phyloP scores from a whole-genome alignment of 75 land plant genomes.

The Picea glauca region DNA sequence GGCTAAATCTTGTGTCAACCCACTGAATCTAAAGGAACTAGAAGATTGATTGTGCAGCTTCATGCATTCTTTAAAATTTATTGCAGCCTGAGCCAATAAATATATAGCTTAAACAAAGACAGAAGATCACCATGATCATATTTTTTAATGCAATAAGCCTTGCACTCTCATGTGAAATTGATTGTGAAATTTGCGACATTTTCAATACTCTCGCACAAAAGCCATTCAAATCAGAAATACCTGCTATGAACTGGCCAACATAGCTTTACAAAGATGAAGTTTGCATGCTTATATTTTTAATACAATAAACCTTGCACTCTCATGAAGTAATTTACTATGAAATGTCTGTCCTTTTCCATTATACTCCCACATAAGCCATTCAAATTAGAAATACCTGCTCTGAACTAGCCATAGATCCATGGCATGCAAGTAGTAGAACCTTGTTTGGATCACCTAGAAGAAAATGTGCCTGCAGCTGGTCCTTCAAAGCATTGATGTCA shows the following conservation, averaged over 20 bases:
- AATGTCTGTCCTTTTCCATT: background rate
- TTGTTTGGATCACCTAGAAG: constrained; percentile 30
- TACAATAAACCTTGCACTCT: background rate
- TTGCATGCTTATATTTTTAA: background rate
- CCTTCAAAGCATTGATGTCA: constrained; percentile 39
- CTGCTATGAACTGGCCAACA: constrained; percentile 40
- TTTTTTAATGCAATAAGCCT: background rate
- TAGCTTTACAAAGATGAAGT: background rate
- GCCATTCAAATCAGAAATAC: constrained; percentile 5
- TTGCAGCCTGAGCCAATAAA: background rate
- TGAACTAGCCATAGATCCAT: constrained; percentile 53
- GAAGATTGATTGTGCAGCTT: background rate
- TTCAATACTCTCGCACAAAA: background rate
- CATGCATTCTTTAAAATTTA: background rate
- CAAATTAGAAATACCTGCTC: constrained; percentile 31
- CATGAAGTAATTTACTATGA: background rate
- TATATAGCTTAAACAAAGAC: background rate
- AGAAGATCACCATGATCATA: background rate
- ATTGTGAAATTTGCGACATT: background rate
- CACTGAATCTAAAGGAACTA: background rate
- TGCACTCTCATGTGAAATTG: background rate
- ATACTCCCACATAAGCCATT: background rate
- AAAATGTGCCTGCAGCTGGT: constrained; percentile 33
- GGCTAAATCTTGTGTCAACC: background rate
- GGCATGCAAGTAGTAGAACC: constrained; percentile 43